Base-by-base conservation (phyloP, 371 early-diverging fungal species). In the Mortierella sp. region DNA sequence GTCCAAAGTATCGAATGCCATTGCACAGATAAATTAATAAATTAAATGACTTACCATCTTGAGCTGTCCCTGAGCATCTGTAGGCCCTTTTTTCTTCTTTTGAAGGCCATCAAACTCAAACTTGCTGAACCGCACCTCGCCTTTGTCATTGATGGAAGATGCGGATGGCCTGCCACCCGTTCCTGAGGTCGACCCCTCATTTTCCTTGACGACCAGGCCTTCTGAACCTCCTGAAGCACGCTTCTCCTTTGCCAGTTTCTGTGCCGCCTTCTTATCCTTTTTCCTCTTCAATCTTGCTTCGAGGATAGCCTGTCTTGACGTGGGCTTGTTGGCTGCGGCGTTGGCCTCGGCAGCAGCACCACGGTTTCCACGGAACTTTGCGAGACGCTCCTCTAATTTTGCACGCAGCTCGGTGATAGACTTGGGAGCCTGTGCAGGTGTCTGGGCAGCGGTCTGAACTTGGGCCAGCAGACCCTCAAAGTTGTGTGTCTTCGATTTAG, bases 201-300 rank as follows among this genome's bases (percentile, higher is more conserved):
- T 34, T 39, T 83, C 81, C 61, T 84, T 83, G 64, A 89, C 87
- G 27, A 85, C 79, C 47, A 83, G 62, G 39, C 64, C 86, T 64
- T 86, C 88, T 39, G 70, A 55, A 37, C 80, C 76, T 5, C 78
- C 84, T 34, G 80, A 79, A 27, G 72, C 81, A 30, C 85, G 79
- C 83, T 92, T 90, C 68, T 90, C 87, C 81, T 88, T 87, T 61
- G 84, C 82, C 65, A 88, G 84, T 69, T 94, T 89, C 55, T 88
- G 82, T 50, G 85, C 85, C 66, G 87, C 88, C 79, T 85, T 84
- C 69, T 87, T 79, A 57, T 89, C 89, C 75, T 89, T 87, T 81
- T 93, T 92, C 79, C 89, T 85, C 82, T 91, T 89, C 70, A 87
- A 79, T 63, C 95, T 89, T 67, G 86, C 89, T 64, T 91, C 88